Conservation (phyloP, 2,329 filamentous ascomycete species). For the Ilyonectria sp. region DNA sequence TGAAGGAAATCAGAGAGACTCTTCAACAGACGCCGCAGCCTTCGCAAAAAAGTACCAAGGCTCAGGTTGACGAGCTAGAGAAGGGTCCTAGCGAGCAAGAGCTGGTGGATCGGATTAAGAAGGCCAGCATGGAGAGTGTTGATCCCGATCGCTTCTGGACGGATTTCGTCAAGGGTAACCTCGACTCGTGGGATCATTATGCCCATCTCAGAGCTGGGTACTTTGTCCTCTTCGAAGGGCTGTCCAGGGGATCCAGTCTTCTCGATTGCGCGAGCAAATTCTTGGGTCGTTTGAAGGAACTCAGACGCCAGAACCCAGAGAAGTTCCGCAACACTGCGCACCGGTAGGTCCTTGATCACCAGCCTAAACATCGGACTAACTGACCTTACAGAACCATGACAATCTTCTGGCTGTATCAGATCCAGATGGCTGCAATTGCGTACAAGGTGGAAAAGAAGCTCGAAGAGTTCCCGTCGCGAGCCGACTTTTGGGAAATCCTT, state of each 20-base stretch:
- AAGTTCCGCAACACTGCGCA: slow-evolving; percentile 54
- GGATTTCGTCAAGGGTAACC: slow-evolving; percentile 45
- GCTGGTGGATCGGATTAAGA: slow-evolving; percentile 24
- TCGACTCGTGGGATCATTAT: slow-evolving; percentile 53
- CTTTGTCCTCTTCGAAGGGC: slow-evolving; percentile 49
- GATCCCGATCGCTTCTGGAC: slow-evolving; percentile 45
- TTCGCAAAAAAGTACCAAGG: neutral
- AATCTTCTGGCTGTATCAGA: slow-evolving; percentile 54
- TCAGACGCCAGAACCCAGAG: slow-evolving; percentile 46
- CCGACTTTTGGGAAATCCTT: slow-evolving; percentile 46
- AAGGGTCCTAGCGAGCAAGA: slow-evolving; percentile 36
- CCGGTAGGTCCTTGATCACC: slow-evolving; percentile 35
- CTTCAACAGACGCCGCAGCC: slow-evolving; percentile 24
- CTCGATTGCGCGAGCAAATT: slow-evolving; percentile 51
- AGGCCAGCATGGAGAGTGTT: slow-evolving; percentile 26
- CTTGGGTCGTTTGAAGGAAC: slow-evolving; percentile 46
- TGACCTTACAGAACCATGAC: slow-evolving; percentile 49
- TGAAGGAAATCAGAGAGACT: slow-evolving; percentile 39
- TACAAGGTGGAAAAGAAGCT: slow-evolving; percentile 37
- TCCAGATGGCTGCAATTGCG: slow-evolving; percentile 49
- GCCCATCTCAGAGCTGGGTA: slow-evolving; percentile 53
- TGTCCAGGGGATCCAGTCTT: slow-evolving; percentile 42
- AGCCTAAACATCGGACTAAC: neutral
- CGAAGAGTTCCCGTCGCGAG: slow-evolving; percentile 28
- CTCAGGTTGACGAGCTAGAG: slow-evolving; percentile 25